Base-by-base conservation (phyloP, 2,329 filamentous ascomycete species). In the Sclerotinia sclerotiorum region DNA sequence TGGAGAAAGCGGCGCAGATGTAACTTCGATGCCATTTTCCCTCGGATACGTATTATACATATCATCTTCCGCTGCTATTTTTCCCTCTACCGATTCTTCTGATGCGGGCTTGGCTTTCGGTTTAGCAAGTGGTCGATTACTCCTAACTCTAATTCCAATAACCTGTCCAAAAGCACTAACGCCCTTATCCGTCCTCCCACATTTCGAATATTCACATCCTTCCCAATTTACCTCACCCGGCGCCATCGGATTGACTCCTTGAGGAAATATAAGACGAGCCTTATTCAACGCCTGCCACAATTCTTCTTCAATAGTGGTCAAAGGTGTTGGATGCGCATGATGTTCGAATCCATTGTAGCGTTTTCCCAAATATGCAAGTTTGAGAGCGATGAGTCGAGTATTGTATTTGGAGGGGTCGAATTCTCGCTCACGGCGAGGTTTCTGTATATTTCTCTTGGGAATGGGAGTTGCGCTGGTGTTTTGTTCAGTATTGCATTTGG, bases 81-180 rank as follows among this genome's bases (percentile, higher is more conserved):
- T 57, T 8, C 75, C 69, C 10, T 62, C 71, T 15, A 32, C 69
- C 7, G 61, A 73, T 24, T 52, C 73, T 7, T 65, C 60, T 42
- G 71, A 68, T 15, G 29, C 49, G 10, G 46, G 4, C 15, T 21
- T 46, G 7, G 35, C 15, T 64, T 73, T 77, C 68, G 58, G 73
- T 71, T 72, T 79, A 67, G 80, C 80, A 64, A 89, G 76, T 1
- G 92, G 92, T 72, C 86, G 82, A 74, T 90, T 91, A 79, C 94
- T 97, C 77, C 94, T 84, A 21, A 99, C 89, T 67, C 90, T 83
- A 52, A 99, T 81, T 0, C 89, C 91, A 76, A 99, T 88, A 68
- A 99, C 95, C 81, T 99, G 95, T 0, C 95, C 95, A 81, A 99
- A 99, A 3, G 95, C 94, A 79, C 93, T 97, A 48, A 99, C 95